Percentiles rank a stretch among this genome's conserved stretches.
Evolutionary conservation across 441 rosid genomes (phyloP).

Genomic region (Jatropha podagrica): DNA sequence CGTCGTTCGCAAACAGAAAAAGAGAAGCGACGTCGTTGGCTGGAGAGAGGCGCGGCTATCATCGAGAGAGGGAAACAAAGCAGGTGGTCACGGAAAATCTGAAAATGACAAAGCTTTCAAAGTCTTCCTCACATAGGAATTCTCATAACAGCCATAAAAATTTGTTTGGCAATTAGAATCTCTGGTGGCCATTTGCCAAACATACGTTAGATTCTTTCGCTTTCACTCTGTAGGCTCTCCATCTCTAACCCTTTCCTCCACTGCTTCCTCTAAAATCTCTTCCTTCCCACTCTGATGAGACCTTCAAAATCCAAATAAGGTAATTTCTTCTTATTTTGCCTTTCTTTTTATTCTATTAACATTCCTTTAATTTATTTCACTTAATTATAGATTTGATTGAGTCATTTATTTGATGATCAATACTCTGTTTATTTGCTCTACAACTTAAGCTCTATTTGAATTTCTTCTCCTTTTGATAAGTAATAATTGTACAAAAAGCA

Average conservation of each 20-base stretch:
- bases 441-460: neutral
- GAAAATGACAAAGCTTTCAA: slow-evolving; percentile 18
- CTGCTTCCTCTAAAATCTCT: neutral
- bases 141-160: slow-evolving; percentile 23
- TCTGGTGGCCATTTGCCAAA: slow-evolving; percentile 18
- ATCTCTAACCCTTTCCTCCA: neutral
- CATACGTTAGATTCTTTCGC: slow-evolving; percentile 11
- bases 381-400: neutral
- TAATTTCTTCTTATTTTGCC: neutral
- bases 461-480: neutral
- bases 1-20: neutral
- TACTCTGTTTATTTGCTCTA: neutral
- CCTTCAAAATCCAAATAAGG: slow-evolving; percentile 18
- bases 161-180: slow-evolving; percentile 16
- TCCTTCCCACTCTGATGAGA: neutral
- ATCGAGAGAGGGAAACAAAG: neutral
- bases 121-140: slow-evolving; percentile 15
- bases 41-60: neutral
- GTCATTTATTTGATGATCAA: neutral
- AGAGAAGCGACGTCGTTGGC: neutral
- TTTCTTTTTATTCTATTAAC: neutral
- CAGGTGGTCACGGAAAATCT: slow-evolving; percentile 6
- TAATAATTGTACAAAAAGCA: neutral
- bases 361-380: neutral
- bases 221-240: neutral